These are phyloP conservation scores for Macrophomina pseudophaseolina DNA, from an alignment of 2,329 filamentous ascomycete species.

Conservation along the genomic window DNA sequence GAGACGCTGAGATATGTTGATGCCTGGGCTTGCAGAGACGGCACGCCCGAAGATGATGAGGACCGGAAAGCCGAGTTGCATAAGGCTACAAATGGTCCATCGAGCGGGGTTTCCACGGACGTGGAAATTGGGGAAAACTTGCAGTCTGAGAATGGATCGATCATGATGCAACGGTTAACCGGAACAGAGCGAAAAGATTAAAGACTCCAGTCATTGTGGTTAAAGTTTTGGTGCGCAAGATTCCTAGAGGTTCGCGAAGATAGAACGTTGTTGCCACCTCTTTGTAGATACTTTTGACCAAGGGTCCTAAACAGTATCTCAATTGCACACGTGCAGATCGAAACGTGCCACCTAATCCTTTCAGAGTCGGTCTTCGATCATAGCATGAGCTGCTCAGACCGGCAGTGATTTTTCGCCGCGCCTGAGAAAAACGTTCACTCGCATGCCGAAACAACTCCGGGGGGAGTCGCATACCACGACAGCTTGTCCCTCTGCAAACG, in stretches of 20 bases:
- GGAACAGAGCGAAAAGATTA: neutral
- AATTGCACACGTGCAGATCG: too few species aligned
- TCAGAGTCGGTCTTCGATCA: too few species aligned
- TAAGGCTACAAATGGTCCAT: neutral
- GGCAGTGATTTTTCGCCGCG: neutral
- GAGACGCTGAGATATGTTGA: conserved; percentile 62
- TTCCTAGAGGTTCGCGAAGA: too few species aligned
- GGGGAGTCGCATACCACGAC: neutral
- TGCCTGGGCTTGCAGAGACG: conserved; percentile 48
- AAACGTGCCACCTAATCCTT: too few species aligned
- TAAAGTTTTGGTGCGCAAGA: too few species aligned
- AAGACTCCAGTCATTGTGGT: neutral
- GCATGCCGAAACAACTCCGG: neutral
- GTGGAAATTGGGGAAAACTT: neutral
- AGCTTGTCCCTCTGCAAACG: neutral
- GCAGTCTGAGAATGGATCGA: neutral
- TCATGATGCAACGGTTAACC: neutral
- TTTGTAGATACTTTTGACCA: too few species aligned
- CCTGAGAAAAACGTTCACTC: neutral
- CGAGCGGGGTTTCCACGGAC: neutral
- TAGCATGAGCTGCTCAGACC: too few species aligned
- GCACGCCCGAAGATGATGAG: conserved; percentile 42
- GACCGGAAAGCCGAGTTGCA: conserved; percentile 26
- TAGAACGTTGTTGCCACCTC: too few species aligned
- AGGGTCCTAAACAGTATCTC: too few species aligned